These are phyloP conservation scores for Mycena indigotica DNA, from an alignment of 768 basidiomycete species.

Conservation along the genomic window DNA sequence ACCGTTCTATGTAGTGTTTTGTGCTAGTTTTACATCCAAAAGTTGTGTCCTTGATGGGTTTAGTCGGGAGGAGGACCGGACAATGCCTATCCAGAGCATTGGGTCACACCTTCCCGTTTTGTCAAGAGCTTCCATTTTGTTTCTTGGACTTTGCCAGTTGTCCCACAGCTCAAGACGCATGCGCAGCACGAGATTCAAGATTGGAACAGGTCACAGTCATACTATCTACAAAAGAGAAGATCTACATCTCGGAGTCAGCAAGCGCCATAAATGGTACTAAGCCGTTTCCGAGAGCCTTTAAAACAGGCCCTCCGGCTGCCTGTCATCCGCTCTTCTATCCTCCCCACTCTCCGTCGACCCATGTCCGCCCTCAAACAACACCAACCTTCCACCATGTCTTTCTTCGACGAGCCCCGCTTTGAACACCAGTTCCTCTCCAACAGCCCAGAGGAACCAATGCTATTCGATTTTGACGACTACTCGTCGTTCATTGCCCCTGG, in stretches of 20 bases:
- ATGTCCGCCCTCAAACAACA: conserved; percentile 26
- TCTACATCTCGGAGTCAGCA: conserved; percentile 12
- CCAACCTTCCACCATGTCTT: conserved; percentile 28
- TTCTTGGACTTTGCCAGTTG: neutral
- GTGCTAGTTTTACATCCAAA: neutral
- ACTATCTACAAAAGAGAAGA: neutral
- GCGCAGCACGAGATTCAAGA: neutral
- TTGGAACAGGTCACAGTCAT: neutral
- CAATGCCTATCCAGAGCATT: neutral
- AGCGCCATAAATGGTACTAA: conserved; percentile 16
- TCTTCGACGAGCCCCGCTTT: conserved; percentile 41
- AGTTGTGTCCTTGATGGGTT: neutral
- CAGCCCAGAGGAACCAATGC: conserved; percentile 26
- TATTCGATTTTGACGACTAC: conserved; percentile 58
- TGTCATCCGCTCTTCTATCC: conserved; percentile 31
- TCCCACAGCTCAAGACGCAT: conserved; percentile 1
- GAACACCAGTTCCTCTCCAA: conserved; percentile 20
- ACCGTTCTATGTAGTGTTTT: conserved; percentile 41
- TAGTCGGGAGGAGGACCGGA: neutral
- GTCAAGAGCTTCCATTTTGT: neutral
- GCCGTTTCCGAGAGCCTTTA: conserved; percentile 45
- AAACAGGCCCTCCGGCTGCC: conserved; percentile 33
- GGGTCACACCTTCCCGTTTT: neutral
- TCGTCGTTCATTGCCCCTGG: conserved; percentile 4
- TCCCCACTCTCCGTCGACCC: conserved; percentile 31